Evolutionary conservation across 345 rosid genomes (phyloP), one percentile per base, ranked within the genome.

Genomic region (Salix koriyanagi): DNA sequence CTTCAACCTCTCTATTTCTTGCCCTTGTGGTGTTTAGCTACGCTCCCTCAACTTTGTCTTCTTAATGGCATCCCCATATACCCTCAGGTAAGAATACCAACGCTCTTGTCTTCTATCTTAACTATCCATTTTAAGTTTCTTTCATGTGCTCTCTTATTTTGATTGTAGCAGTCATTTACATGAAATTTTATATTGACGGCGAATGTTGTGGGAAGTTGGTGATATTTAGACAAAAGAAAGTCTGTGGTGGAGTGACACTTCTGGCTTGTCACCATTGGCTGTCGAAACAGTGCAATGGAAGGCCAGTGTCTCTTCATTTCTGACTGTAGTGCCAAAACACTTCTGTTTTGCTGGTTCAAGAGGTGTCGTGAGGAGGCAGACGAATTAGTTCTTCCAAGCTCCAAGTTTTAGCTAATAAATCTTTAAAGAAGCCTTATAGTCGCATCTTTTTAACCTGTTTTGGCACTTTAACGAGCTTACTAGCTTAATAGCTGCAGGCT

Each of bases 11-110:
- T 75, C n/a, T 80, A 75, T 67, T 78, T 67, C 73, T 48, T 78
- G 28, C 77, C 78, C 9, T 39, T 75, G 25, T 75, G 81, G 81
- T 79, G 83, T 74, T 78, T 80, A 6, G 84, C 82, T 39, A 69
- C 68, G 7, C 54, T 84, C 50, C 80, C 84, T 65, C 86, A 77
- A 60, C 77, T 80, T 4, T 77, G 76, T 75, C 84, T 80, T 48
- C 64, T 80, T 14, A 58, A 75, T 61, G 83, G 77, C 46, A 75
- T 77, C 42, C 46, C 77, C 25, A 4, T 72, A 2, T 80, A 74
- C 54, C 86, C 86, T 8, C 34, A 65, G 84, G 82, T 75, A 75
- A 75, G 64, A 48, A 48, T 48, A 16, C 54, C 54, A 14, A 16
- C 7, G 54, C 21, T 19, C 54, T 48, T 48, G 54, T 48, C 54